Percentiles rank a stretch among this genome's conserved stretches.
phyloP scores from a whole-genome alignment of 2,329 filamentous ascomycete species.

The Claviceps capensis region DNA sequence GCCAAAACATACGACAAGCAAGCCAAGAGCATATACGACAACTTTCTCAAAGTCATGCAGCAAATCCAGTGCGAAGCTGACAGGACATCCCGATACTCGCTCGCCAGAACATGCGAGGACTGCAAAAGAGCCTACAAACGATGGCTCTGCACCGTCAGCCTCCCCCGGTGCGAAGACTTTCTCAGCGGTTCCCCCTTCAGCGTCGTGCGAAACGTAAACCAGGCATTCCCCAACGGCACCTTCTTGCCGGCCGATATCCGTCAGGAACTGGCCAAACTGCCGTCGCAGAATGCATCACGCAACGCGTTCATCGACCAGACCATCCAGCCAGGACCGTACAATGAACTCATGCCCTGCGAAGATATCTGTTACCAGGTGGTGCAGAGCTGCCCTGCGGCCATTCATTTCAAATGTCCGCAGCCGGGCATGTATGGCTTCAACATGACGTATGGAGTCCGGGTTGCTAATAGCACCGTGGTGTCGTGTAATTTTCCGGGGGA shows the following conservation, averaged over 20 bases:
- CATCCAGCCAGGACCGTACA: constrained; percentile 78
- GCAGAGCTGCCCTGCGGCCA: constrained; percentile 63
- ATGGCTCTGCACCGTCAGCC: constrained; percentile 89
- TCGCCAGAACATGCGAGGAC: constrained; percentile 61
- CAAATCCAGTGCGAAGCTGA: constrained; percentile 77
- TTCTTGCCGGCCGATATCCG: constrained; percentile 26
- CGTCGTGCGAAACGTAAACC: constrained; percentile 52
- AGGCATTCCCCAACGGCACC: constrained; percentile 58
- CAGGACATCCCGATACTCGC: constrained; percentile 62
- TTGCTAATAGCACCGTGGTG: constrained; percentile 11
- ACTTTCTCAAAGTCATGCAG: constrained; percentile 69
- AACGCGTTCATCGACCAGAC: constrained; percentile 57
- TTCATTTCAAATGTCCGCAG: constrained; percentile 65
- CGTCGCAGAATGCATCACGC: constrained; percentile 37
- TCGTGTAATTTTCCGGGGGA: constrained; percentile 27
- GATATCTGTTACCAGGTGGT: constrained; percentile 81
- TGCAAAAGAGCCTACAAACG: constrained; percentile 74
- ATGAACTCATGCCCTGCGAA: constrained; percentile 78
- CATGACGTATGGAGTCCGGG: constrained; percentile 21
- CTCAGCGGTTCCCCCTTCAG: constrained; percentile 33
- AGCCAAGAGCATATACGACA: constrained; percentile 53
- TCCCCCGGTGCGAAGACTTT: constrained; percentile 86
- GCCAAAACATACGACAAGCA: constrained; percentile 65
- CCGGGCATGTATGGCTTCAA: constrained; percentile 19
- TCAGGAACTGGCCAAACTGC: constrained; percentile 10